Evolutionary conservation across 2,329 filamentous ascomycete species (phyloP).

Genomic region (Neopestalotiopsis rosae): DNA sequence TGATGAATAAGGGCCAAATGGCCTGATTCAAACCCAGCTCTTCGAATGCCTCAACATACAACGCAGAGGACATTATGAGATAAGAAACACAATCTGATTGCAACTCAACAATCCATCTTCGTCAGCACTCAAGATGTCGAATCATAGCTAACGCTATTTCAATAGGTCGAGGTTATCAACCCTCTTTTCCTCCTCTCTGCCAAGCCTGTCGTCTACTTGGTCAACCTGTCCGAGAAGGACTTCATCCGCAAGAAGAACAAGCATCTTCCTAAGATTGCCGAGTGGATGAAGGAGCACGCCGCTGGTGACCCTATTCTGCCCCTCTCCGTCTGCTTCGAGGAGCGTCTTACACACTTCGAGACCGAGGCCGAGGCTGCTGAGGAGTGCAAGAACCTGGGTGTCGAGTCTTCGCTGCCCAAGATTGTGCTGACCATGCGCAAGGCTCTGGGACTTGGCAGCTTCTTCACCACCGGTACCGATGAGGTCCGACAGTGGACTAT

Average conservation of each 20-base stretch:
- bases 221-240: slow-evolving; percentile 97
- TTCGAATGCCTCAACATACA: slow-evolving; percentile 84
- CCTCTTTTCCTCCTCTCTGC: slow-evolving; percentile 92
- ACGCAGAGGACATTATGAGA: slow-evolving; percentile 89
- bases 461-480: slow-evolving; percentile 96
- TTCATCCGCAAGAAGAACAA: slow-evolving; percentile 99
- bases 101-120: slow-evolving; percentile 21
- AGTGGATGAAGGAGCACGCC: slow-evolving; percentile 94
- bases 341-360: slow-evolving; percentile 83
- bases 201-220: slow-evolving; percentile 95
- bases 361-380: slow-evolving; percentile 77
- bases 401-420: slow-evolving; percentile 90
- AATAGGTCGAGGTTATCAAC: slow-evolving; percentile 95
- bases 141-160: slow-evolving; percentile 34
- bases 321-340: slow-evolving; percentile 91
- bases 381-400: slow-evolving; percentile 87
- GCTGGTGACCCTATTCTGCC: slow-evolving; percentile 89
- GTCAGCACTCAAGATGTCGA: slow-evolving; percentile 22
- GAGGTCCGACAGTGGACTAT: slow-evolving; percentile 99
- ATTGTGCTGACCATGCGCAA: slow-evolving; percentile 93
- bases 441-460: slow-evolving; percentile 85
- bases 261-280: slow-evolving; percentile 89
- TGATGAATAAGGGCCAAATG: slow-evolving; percentile 98
- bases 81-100: slow-evolving; percentile 74
- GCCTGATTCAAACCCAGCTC: slow-evolving; percentile 99